Evolutionary conservation across 306 rosid genomes (phyloP).

Genomic region (Amphicarpaea edgeworthii): DNA sequence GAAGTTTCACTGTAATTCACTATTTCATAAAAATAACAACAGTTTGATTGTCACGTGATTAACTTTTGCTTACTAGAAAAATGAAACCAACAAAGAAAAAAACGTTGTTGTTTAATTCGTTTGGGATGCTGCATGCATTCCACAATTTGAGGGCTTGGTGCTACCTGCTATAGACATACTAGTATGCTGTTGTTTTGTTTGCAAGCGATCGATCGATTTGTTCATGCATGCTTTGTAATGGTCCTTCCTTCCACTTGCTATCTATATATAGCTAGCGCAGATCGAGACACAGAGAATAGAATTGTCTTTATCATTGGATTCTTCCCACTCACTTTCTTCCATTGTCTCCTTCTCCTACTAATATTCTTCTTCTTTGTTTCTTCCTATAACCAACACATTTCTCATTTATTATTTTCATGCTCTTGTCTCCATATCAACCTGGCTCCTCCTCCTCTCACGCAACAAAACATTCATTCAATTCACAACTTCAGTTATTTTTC

Average conservation of each 20-base stretch:
- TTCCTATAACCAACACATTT: neutral
- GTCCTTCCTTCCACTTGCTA: neutral
- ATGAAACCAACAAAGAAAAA: too few species aligned
- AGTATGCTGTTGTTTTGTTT: slow-evolving; percentile 1
- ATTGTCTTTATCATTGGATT: slow-evolving; percentile 48
- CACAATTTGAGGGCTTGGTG: slow-evolving; percentile 45
- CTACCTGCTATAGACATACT: neutral
- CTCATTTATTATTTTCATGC: neutral
- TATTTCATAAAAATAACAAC: too few species aligned
- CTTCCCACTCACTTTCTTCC: slow-evolving; percentile 32
- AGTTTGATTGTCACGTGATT: too few species aligned
- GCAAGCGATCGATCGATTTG: neutral
- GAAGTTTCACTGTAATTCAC: too few species aligned
- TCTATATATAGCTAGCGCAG: neutral
- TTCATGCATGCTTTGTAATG: slow-evolving; percentile 35
- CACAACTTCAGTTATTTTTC: neutral
- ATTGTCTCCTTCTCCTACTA: slow-evolving; percentile 13
- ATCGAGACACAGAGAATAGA: neutral
- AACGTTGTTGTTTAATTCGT: too few species aligned
- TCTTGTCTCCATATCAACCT: slow-evolving; percentile 20
- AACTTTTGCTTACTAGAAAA: too few species aligned
- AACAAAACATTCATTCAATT: neutral
- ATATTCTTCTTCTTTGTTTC: slow-evolving; percentile 46
- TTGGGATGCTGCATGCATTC: slow-evolving; percentile 47
- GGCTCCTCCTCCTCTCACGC: neutral